Evolutionary conservation across 257 asterid species (phyloP).

Genomic region (Rubia yunnanensis): DNA sequence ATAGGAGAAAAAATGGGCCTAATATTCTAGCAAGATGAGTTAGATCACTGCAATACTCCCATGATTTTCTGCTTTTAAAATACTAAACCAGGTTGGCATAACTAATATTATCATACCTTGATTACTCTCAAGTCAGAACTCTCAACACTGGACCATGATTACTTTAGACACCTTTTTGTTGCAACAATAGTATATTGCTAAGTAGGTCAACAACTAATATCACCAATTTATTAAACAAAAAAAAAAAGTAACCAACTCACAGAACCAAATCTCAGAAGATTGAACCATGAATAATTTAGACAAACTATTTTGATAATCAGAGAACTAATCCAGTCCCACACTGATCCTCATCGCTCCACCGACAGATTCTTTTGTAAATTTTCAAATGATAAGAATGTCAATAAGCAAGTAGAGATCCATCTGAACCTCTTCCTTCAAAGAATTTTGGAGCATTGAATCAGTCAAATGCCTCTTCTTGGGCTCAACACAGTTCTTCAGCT

Average conservation of each 20-base stretch:
- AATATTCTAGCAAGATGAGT: not conserved
- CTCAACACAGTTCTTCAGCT: conserved; percentile 23
- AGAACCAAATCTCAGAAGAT: not conserved
- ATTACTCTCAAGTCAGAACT: conserved; percentile 4
- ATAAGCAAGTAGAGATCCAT: not conserved
- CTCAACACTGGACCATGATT: not conserved
- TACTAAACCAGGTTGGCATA: not conserved
- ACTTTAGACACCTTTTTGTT: not conserved
- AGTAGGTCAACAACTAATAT: not conserved
- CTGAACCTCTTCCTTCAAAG: conserved; percentile 42
- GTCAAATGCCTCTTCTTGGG: conserved; percentile 44
- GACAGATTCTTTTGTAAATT: not conserved
- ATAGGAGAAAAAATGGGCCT: not conserved
- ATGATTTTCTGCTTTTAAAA: not conserved
- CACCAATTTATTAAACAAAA: not conserved
- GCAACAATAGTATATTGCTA: not conserved
- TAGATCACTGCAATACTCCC: not conserved
- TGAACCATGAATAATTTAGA: not conserved
- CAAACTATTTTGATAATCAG: not conserved
- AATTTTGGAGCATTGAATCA: conserved; percentile 29
- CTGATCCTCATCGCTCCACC: not conserved
- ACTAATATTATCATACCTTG: not conserved
- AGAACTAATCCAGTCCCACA: not conserved
- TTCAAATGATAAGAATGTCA: not conserved
- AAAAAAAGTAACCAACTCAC: not conserved